phyloP scores from a whole-genome alignment of 164 flowering plant genomes.

The Chimonanthus praecox region DNA sequence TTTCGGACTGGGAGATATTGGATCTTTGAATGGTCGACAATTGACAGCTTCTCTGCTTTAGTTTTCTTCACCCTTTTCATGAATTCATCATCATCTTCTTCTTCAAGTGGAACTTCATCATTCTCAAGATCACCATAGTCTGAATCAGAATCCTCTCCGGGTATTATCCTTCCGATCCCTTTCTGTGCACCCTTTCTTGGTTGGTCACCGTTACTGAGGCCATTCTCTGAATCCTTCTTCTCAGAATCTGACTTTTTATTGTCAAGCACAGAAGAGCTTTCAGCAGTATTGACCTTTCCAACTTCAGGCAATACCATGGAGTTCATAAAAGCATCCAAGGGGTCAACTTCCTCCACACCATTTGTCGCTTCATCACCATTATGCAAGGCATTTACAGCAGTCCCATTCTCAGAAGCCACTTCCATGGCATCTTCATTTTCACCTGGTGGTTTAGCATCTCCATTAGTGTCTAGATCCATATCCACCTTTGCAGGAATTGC shows the following conservation, averaged over 20 bases:
- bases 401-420: conserved; percentile 38
- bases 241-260: conserved; percentile 20
- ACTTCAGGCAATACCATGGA: conserved; percentile 92
- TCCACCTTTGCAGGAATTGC: conserved; percentile 26
- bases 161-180: conserved; percentile 75
- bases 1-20: conserved; percentile 74
- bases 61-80: conserved; percentile 97
- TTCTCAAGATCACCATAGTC: conserved; percentile 60
- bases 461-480: conserved; percentile 45
- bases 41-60: conserved; percentile 79
- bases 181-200: conserved; percentile 35
- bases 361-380: conserved; percentile 26
- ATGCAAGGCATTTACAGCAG: conserved; percentile 12
- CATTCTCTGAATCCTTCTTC: conserved; percentile 29
- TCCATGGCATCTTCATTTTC: conserved; percentile 39
- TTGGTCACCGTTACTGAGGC: conserved; percentile 27
- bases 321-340: conserved; percentile 96
- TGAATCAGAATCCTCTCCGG: conserved; percentile 84
- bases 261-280: conserved; percentile 19
- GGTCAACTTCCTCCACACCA: conserved; percentile 86
- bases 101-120: conserved; percentile 51
- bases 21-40: conserved; percentile 93
- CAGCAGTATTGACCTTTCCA: conserved; percentile 45
- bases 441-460: conserved; percentile 21
- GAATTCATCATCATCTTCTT: conserved; percentile 94